Evolutionary conservation across 2,329 filamentous ascomycete genomes (phyloP).

Genomic region (Eutypa lata): DNA sequence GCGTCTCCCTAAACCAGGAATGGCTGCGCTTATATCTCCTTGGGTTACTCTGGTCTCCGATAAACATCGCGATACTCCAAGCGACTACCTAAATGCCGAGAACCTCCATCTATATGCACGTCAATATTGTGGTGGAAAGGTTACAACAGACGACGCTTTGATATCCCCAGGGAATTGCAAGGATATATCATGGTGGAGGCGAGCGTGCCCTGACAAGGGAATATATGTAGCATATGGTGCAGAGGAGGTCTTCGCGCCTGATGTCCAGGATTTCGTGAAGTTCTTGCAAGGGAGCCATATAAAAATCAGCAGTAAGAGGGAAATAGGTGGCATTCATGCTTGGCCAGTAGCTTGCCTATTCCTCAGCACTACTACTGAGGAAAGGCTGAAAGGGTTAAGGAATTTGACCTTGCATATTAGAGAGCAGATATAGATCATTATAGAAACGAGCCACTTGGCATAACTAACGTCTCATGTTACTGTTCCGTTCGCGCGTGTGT

Average conservation of each 20-base stretch:
- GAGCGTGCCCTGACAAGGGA: constrained; percentile 63
- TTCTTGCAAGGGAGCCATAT: constrained; percentile 52
- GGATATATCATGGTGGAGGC: constrained; percentile 63
- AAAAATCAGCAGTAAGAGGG: constrained; percentile 55
- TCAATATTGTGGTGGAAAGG: constrained; percentile 59
- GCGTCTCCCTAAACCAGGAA: constrained; percentile 33
- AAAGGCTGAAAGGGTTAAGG: constrained; percentile 50
- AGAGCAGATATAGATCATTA: constrained; percentile 25
- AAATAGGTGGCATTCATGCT: constrained; percentile 69
- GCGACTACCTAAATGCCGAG: constrained; percentile 70
- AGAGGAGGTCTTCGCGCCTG: constrained; percentile 74
- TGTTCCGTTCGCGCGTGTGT: constrained; percentile 4
- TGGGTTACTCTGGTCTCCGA: constrained; percentile 73
- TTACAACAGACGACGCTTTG: constrained; percentile 48
- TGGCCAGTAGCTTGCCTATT: constrained; percentile 75
- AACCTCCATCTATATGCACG: constrained; percentile 67
- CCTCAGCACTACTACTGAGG: constrained; percentile 44
- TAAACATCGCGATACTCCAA: constrained; percentile 64
- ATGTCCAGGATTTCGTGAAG: constrained; percentile 60
- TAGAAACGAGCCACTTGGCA: constrained; percentile 4
- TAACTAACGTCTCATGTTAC: no score
- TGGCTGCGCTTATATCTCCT: constrained; percentile 74
- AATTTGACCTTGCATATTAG: constrained; percentile 37
- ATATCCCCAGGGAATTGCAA: constrained; percentile 71
- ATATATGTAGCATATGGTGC: constrained; percentile 70